Conservation (phyloP, 116 monocot genomes). For the Phalaenopsis hybrid region DNA sequence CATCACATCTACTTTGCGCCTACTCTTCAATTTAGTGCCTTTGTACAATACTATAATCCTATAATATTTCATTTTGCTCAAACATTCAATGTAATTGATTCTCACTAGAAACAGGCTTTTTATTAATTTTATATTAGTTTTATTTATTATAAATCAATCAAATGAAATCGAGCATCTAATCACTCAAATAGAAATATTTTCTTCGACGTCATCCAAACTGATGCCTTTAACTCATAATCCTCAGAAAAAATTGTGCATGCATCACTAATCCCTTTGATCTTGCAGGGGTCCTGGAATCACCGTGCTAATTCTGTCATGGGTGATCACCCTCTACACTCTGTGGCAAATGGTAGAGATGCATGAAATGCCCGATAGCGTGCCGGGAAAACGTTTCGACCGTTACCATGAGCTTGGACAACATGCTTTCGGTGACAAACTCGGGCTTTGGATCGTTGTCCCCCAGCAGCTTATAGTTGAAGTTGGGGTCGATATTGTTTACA, state of each 20-base stretch:
- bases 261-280: background rate
- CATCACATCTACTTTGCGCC: too few species aligned
- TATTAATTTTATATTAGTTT: too few species aligned
- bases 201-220: background rate
- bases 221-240: background rate
- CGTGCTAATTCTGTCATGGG: constrained; percentile 32
- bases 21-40: too few species aligned
- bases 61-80: too few species aligned
- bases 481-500: constrained; percentile 28
- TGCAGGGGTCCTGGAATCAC: constrained; percentile 37
- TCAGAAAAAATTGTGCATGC: background rate
- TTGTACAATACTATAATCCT: too few species aligned
- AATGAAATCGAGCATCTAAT: too few species aligned
- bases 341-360: constrained; percentile 66
- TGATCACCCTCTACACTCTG: constrained; percentile 38
- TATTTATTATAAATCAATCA: too few species aligned
- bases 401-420: constrained; percentile 52
- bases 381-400: constrained; percentile 39
- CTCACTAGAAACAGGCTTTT: too few species aligned
- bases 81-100: too few species aligned
- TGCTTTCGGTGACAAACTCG: constrained; percentile 39
- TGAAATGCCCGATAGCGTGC: constrained; percentile 46
- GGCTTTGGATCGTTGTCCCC: constrained; percentile 42
- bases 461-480: constrained; percentile 45
- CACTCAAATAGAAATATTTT: too few species aligned